These are phyloP conservation scores for Cylindrodendrum hubeiense DNA, from an alignment of 2,329 filamentous ascomycete genomes.

Conservation along the genomic window DNA sequence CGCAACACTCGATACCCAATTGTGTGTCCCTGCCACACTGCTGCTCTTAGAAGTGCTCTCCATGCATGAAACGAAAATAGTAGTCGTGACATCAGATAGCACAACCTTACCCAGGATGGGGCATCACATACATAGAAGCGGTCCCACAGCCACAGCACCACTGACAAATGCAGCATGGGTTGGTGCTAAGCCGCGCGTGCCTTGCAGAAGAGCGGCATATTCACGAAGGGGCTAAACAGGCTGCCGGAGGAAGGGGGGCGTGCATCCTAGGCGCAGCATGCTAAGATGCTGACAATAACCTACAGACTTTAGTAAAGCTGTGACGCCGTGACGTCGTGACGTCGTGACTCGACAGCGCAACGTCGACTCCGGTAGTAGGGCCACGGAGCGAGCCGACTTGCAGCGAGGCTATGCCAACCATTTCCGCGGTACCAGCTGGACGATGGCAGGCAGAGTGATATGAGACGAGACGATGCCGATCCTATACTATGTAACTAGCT, in stretches of 20 bases:
- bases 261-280: slow-evolving; percentile 6
- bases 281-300: slow-evolving; percentile 4
- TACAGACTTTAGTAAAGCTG: not conserved
- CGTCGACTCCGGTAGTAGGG: not conserved
- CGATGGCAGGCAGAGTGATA: not conserved
- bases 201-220: slow-evolving; percentile 11
- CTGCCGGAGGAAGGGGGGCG: not conserved
- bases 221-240: not conserved
- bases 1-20: not conserved
- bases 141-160: not conserved
- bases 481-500: not conserved
- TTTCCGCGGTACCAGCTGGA: not conserved
- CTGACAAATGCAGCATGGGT: not conserved
- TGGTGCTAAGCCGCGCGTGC: slow-evolving; percentile 6
- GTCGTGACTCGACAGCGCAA: not conserved
- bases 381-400: not conserved
- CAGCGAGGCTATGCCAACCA: not conserved
- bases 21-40: not conserved
- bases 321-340: no score
- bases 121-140: not conserved
- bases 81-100: not conserved
- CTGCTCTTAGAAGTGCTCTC: not conserved
- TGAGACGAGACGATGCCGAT: not conserved
- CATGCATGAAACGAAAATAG: not conserved
- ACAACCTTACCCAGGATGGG: not conserved